Base-by-base conservation (phyloP, 108 stramenopile genomes). In the Parietichytrium sp. region DNA sequence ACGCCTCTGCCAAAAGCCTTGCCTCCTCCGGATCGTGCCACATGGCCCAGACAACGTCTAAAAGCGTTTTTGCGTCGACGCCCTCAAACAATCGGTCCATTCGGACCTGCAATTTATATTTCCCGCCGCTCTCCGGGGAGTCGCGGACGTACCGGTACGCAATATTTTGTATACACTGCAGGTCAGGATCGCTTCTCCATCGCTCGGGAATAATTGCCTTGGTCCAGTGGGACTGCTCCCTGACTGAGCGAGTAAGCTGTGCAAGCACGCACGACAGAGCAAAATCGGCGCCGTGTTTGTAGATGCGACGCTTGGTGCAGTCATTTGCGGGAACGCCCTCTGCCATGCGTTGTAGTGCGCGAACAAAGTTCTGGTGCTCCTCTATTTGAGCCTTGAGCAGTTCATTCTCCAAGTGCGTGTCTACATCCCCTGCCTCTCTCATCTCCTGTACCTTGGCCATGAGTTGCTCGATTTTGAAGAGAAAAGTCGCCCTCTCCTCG, bases 381-480 rank as follows among this genome's bases (percentile, higher is more conserved):
- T 27, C 55, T 4, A 72, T 12, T 18, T 72, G 55, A 4, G 55
- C 55, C 38, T 72, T 72, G 30, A 72, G 38, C 7, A 72, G 55
- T 23, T 72, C 55, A 23, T 72, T 72, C 18, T 72, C 55, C 8
- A 72, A 42, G 6, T 72, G 55, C 42, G 55, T 72, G 18, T 72
- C 55, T 1, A 72, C 42, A 23, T 72, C 55, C 4, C 55, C 55
- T 42, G 36, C 55, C 18, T 72, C 55, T 7, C 55, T 30, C 55
- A 72, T 72, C 18, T 72, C 55, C 29, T 72, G 55, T 18, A 72
- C 55, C 38, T 72, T 72, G 36, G 55, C 55, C 36, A 72, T 38
- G 38, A 72, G 55, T 20, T 72, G 36, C 42, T 72, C 55, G 38
- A 72, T 72, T 18, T 72, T 23, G 30, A n/a, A 18, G 7, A 72